phyloP scores from a whole-genome alignment of 1,139 yeast species.

The Fermentozyma sake region DNA sequence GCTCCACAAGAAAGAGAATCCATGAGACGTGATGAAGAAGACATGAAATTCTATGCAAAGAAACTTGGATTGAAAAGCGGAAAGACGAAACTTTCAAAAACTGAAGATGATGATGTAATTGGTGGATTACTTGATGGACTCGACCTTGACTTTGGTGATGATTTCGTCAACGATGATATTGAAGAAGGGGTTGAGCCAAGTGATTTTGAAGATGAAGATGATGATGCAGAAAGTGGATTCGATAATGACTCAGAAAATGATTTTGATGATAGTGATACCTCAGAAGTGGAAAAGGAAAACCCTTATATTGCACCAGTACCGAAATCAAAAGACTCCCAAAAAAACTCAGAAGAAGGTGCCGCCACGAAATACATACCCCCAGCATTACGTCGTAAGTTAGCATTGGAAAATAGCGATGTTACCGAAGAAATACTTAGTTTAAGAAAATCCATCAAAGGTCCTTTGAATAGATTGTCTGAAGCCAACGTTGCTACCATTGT shows the following conservation, averaged over 20 bases:
- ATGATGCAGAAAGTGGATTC: conserved; percentile 2
- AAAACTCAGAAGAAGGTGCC: conserved; percentile 10
- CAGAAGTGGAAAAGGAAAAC: conserved; percentile 50
- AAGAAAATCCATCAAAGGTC: conserved; percentile 66
- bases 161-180: conserved; percentile 16
- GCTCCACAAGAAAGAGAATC: conserved; percentile 41
- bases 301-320: conserved; percentile 79
- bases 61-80: conserved; percentile 68
- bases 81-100: conserved; percentile 39
- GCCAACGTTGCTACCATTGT: conserved; percentile 72
- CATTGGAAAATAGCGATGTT: conserved; percentile 28
- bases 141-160: conserved; percentile 50
- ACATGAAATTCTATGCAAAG: conserved; percentile 78
- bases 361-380: conserved; percentile 75
- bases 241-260: conserved; percentile 26
- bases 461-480: conserved; percentile 82
- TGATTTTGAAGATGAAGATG: conserved; percentile 40
- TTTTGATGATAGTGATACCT: conserved; percentile 23
- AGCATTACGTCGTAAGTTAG: conserved; percentile 58
- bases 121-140: conserved; percentile 77
- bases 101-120: conserved; percentile 61
- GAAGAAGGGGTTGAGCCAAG: conserved; percentile 15
- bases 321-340: conserved; percentile 5
- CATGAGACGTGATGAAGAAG: conserved; percentile 64
- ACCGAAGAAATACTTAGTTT: conserved; percentile 51